Conservation (phyloP, 2,329 filamentous ascomycete species). For the Thelonectria olida region DNA sequence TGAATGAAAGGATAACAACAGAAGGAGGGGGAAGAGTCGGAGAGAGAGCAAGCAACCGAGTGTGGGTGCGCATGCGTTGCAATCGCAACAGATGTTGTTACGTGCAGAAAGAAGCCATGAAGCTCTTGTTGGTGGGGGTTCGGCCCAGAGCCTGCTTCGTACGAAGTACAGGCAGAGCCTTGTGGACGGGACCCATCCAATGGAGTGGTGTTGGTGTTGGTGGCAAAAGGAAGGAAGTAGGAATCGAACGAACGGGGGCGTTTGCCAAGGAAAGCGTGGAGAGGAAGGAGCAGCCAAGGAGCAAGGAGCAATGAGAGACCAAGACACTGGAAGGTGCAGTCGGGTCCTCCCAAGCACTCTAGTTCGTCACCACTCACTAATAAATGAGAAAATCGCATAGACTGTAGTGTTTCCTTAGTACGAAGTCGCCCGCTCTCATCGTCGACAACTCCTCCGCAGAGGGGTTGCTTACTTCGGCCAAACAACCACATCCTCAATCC, state of each 20-base stretch:
- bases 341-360: no score
- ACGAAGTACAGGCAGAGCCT: no score
- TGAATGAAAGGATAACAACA: constrained; percentile 19
- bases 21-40: constrained; percentile 3
- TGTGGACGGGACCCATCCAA: constrained; percentile 26
- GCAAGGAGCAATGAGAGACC: constrained; percentile 6
- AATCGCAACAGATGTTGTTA: constrained; percentile 1
- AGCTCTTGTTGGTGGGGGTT: neutral
- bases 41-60: constrained; percentile 4
- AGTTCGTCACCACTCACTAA: no score
- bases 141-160: no score
- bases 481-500: constrained; percentile 7
- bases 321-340: neutral
- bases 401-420: no score
- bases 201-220: constrained; percentile 1
- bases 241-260: constrained; percentile 11
- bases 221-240: constrained; percentile 3
- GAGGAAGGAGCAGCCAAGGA: neutral
- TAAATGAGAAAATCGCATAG: no score
- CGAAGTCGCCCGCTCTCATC: no score
- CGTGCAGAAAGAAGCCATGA: neutral
- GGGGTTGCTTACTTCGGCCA: neutral
- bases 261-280: neutral
- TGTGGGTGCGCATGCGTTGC: constrained; percentile 5
- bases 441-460: neutral